These are phyloP conservation scores for Microstroma glucosiphilum DNA, from an alignment of 1,284 basidiomycete species.

Conservation along the genomic window DNA sequence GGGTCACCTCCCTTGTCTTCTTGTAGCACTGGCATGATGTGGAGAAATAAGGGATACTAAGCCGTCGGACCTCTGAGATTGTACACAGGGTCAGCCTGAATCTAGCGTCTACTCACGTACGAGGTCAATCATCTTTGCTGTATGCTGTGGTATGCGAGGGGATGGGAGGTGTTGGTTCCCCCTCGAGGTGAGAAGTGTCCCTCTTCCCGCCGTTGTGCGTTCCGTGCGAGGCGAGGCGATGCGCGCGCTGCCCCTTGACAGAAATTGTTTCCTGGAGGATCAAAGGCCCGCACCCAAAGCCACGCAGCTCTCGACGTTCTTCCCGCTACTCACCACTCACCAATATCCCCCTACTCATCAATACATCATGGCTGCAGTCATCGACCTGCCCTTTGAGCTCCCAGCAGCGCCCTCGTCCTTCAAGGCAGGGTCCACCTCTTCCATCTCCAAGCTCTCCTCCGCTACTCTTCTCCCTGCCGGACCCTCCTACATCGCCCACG, in stretches of 20 bases:
- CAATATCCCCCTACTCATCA: background rate
- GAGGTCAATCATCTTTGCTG: constrained; percentile 5
- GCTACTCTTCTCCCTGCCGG: constrained; percentile 39
- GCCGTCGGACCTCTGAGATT: too few species aligned
- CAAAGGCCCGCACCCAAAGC: too few species aligned
- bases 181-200: too few species aligned
- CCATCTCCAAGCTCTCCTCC: constrained; percentile 31
- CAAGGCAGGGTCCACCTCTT: constrained; percentile 27
- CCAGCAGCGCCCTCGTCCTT: constrained; percentile 39
- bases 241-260: too few species aligned
- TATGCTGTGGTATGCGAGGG: background rate
- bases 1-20: constrained; percentile 72
- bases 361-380: constrained; percentile 35
- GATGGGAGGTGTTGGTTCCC: background rate
- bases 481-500: constrained; percentile 41
- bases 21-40: constrained; percentile 27
- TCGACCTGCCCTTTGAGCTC: constrained; percentile 42
- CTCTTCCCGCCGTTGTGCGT: too few species aligned
- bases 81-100: too few species aligned
- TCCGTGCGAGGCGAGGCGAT: too few species aligned
- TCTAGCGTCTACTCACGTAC: constrained; percentile 3
- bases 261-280: too few species aligned
- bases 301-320: background rate
- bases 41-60: too few species aligned
- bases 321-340: background rate